These are phyloP conservation scores for Phialophora tarda DNA, from an alignment of 2,329 filamentous ascomycete genomes.

Conservation along the genomic window DNA sequence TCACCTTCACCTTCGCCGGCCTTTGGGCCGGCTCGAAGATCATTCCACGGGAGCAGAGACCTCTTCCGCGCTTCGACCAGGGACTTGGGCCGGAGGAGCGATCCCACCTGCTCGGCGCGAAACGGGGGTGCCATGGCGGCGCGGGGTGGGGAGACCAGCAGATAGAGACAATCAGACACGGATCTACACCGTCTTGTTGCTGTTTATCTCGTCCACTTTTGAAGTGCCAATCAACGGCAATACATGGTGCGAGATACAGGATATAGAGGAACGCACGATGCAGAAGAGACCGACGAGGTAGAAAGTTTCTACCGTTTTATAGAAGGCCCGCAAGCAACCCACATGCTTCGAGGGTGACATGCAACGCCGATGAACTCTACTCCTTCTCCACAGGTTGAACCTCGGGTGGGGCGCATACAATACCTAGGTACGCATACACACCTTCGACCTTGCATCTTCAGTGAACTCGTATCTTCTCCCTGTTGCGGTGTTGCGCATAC, in stretches of 20 bases:
- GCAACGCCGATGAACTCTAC: too few relatives aligned
- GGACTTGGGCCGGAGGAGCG: constrained; percentile 38
- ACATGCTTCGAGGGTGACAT: neutral
- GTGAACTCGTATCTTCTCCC: too few relatives aligned
- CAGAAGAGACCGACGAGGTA: too few relatives aligned
- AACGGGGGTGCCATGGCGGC: constrained; percentile 43
- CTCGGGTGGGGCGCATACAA: neutral
- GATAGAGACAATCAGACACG: too few relatives aligned
- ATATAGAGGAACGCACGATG: too few relatives aligned
- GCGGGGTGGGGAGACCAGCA: constrained; percentile 36
- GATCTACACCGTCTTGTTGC: too few relatives aligned
- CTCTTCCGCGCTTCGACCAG: constrained; percentile 36
- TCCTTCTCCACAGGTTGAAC: neutral
- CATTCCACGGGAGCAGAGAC: constrained; percentile 17
- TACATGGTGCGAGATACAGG: too few relatives aligned
- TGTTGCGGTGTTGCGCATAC: neutral
- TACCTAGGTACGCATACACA: too few relatives aligned
- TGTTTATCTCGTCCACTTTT: too few relatives aligned
- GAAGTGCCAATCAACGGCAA: too few relatives aligned
- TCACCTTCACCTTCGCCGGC: constrained; percentile 8
- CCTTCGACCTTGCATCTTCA: neutral
- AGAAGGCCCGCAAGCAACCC: neutral
- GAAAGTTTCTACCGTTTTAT: neutral
- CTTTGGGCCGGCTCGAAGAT: constrained; percentile 11
- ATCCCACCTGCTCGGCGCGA: constrained; percentile 42